These are phyloP conservation scores for Trichoderma lentiforme DNA, from an alignment of 2,329 filamentous ascomycete species.

Conservation along the genomic window DNA sequence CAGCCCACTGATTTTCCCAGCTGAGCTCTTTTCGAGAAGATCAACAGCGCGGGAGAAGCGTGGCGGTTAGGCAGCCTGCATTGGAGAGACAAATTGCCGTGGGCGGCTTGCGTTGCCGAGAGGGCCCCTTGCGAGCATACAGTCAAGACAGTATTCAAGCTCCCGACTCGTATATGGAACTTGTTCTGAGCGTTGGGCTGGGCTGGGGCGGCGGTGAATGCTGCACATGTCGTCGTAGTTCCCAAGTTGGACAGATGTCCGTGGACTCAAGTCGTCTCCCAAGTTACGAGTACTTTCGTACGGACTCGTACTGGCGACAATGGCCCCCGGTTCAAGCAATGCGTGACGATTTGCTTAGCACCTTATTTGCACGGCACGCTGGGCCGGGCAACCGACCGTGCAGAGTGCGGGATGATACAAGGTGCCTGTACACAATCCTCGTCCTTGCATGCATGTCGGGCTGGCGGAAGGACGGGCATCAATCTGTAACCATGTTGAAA, in stretches of 20 bases:
- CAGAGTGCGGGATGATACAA: background rate
- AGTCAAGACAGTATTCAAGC: background rate
- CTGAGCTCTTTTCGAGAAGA: conserved; percentile 2
- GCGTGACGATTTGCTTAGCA: background rate
- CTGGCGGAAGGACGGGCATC: background rate
- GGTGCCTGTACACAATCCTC: background rate
- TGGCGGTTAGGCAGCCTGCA: background rate
- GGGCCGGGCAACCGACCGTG: background rate
- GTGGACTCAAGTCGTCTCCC: background rate
- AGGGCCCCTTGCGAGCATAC: background rate
- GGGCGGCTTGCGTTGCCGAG: background rate
- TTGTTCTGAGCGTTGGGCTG: background rate
- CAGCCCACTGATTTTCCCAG: background rate
- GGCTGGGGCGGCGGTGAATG: background rate
- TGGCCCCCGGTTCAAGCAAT: background rate
- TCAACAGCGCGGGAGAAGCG: background rate
- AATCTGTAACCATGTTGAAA: background rate
- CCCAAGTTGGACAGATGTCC: background rate
- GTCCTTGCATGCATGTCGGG: background rate
- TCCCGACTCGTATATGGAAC: background rate
- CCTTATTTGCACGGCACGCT: background rate
- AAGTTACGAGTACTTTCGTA: background rate
- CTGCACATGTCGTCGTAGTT: background rate
- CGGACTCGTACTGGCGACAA: background rate
- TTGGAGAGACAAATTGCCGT: background rate